phyloP scores from a whole-genome alignment of 169 alveolate genomes.

The Miamiensis avidus region DNA sequence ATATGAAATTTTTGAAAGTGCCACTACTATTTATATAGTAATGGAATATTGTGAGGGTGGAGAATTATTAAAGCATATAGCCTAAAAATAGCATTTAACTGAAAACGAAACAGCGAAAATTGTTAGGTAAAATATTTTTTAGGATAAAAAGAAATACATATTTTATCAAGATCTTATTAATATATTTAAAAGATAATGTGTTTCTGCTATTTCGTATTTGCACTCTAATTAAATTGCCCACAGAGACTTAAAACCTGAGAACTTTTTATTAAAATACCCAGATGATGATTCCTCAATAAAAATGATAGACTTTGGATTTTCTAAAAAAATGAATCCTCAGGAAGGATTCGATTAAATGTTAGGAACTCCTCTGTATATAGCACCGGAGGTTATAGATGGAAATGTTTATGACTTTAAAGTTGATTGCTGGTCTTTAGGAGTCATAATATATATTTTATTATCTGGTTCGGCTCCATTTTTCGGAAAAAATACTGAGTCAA shows the following conservation, averaged over 20 bases:
- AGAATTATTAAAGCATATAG: slow-evolving; percentile 69
- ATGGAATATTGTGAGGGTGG: slow-evolving; percentile 71
- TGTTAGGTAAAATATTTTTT: slow-evolving; percentile 34
- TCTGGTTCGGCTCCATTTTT: slow-evolving; percentile 69
- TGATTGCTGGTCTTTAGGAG: slow-evolving; percentile 76
- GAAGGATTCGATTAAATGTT: slow-evolving; percentile 60
- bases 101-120: slow-evolving; percentile 71
- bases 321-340: slow-evolving; percentile 49
- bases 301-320: slow-evolving; percentile 73
- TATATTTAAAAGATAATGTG: slow-evolving; percentile 34
- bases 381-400: slow-evolving; percentile 71
- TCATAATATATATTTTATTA: slow-evolving; percentile 62
- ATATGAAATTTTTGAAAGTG: slow-evolving; percentile 77
- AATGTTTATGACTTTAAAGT: slow-evolving; percentile 49
- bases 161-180: background rate
- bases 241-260: slow-evolving; percentile 78
- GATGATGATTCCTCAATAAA: slow-evolving; percentile 55
- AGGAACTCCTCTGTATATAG: slow-evolving; percentile 73
- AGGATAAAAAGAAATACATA: no score
- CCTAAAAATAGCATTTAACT: slow-evolving; percentile 50
- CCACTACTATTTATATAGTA: slow-evolving; percentile 60
- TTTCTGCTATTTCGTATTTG: slow-evolving; percentile 64
- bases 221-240: slow-evolving; percentile 66
- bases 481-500: slow-evolving; percentile 67
- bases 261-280: slow-evolving; percentile 44